Evolutionary conservation across 2,329 filamentous ascomycete species (phyloP), one percentile per base, ranked within the genome.

Genomic region (Cryphonectria parasitica): DNA sequence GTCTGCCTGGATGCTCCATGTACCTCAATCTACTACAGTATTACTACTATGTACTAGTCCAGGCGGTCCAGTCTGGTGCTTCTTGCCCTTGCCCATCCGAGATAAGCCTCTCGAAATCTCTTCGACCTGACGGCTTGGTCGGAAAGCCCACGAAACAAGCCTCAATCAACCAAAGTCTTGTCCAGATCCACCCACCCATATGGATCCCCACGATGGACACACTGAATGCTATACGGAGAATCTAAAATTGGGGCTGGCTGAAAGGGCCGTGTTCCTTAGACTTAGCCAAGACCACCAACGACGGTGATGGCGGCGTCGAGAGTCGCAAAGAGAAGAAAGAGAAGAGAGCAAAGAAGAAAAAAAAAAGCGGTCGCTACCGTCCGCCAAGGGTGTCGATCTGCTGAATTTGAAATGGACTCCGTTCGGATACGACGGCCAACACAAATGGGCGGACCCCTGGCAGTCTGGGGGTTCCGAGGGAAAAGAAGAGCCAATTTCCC

Each of bases 101-200:
- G 45, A 45, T 31, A 62, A 54, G 63, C 63, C 69, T 66, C 63
- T 69, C 62, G 63, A 71, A 71, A 71, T 69, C 54, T 71, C 69
- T 71, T 63, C 69, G 63, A 41, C 63, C 19, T 56, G 56, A 49
- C 52, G 52, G 25, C 52, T 25, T 45, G 17, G 43, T 19, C 54
- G 13, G 31, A 13, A 31, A 58, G 54, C 15, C 25, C 31, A 4
- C 7, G 34, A 34, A 17, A 19, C 25, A 58, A 31, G 54, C 54
- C 54, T 58, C 28, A 2, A 31, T 17, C 56, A 54, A 11, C 41
- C 67, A 49, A 69, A 49, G 22, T 34, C 31, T 15, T 34, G 4
- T 58, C 54, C 54, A 58, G 54, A 13, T 22, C 54, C 54, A n/a
- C 45, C 45, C 22, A 19, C 43, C 43, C 22, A n/a, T n/a, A 58